These are phyloP conservation scores for Warburgia ugandensis DNA, from an alignment of 164 flowering plant genomes.

Conservation along the genomic window DNA sequence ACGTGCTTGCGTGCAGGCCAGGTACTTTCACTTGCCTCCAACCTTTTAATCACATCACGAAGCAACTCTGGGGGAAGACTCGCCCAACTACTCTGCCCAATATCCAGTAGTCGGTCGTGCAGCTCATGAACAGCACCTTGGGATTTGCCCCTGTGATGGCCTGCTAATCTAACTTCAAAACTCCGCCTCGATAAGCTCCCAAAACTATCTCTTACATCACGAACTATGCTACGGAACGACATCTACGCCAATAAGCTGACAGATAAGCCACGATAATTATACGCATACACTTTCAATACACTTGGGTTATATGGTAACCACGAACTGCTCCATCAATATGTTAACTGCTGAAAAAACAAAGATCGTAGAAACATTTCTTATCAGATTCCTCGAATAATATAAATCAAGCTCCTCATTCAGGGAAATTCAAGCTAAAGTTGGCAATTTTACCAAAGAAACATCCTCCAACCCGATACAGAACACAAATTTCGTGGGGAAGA, in stretches of 20 bases:
- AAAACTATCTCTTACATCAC: constrained; percentile 81
- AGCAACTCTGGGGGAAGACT: constrained; percentile 85
- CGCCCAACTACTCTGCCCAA: constrained; percentile 79
- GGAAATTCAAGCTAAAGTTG: background rate
- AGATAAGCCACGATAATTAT: background rate
- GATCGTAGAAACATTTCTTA: background rate
- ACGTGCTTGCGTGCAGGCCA: constrained; percentile 92
- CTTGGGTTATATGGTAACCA: background rate
- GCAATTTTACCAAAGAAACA: background rate
- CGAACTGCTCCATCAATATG: background rate
- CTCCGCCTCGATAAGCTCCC: constrained; percentile 88
- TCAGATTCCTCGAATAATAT: background rate
- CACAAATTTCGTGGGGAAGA: background rate
- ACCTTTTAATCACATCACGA: constrained; percentile 72
- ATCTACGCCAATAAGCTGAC: constrained; percentile 24
- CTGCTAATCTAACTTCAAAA: constrained; percentile 68
- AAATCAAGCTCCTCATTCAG: background rate
- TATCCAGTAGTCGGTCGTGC: constrained; percentile 42
- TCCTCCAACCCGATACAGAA: background rate
- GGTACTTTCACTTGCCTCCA: constrained; percentile 80
- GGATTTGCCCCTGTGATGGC: constrained; percentile 67
- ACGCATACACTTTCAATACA: background rate
- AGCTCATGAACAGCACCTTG: constrained; percentile 58
- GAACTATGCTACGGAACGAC: constrained; percentile 91
- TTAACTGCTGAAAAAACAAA: background rate